Conservation (phyloP, 2,329 filamentous ascomycete genomes). For the Aspergillus arachidicola region DNA sequence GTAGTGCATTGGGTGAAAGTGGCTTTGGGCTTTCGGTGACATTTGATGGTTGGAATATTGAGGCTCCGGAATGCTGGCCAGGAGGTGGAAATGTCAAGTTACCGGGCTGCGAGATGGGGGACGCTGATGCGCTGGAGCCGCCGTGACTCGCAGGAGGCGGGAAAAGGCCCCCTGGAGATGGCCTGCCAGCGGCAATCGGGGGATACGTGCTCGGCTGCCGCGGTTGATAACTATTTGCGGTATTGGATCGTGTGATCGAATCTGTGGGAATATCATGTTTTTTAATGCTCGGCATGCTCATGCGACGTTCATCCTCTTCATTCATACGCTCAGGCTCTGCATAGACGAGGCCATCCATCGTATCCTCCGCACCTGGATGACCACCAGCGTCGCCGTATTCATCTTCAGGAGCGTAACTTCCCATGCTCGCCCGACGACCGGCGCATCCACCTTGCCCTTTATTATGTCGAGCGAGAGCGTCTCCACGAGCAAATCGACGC, state of each 20-base stretch:
- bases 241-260: conserved; percentile 47
- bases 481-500: conserved; percentile 89
- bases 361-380: conserved; percentile 54
- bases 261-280: conserved; percentile 65
- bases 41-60: conserved; percentile 69
- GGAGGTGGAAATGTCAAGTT: conserved; percentile 44
- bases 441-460: conserved; percentile 96
- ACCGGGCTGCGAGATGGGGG: conserved; percentile 51
- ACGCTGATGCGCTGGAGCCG: conserved; percentile 58
- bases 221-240: conserved; percentile 58
- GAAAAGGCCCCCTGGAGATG: conserved; percentile 59
- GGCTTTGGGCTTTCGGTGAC: conserved; percentile 90
- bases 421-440: conserved; percentile 82
- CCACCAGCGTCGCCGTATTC: conserved; percentile 57
- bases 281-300: conserved; percentile 70
- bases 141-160: conserved; percentile 63
- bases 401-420: conserved; percentile 77
- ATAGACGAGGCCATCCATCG: conserved; percentile 67
- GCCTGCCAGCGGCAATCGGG: conserved; percentile 61
- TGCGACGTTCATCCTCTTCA: conserved; percentile 51
- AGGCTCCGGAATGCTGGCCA: conserved; percentile 48
- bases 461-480: conserved; percentile 90
- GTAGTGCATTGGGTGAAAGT: conserved; percentile 54
- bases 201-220: conserved; percentile 77
- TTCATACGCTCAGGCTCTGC: conserved; percentile 54